Evolutionary conservation across 768 basidiomycete species (phyloP).

Genomic region (Phanerochaete carnosa): DNA sequence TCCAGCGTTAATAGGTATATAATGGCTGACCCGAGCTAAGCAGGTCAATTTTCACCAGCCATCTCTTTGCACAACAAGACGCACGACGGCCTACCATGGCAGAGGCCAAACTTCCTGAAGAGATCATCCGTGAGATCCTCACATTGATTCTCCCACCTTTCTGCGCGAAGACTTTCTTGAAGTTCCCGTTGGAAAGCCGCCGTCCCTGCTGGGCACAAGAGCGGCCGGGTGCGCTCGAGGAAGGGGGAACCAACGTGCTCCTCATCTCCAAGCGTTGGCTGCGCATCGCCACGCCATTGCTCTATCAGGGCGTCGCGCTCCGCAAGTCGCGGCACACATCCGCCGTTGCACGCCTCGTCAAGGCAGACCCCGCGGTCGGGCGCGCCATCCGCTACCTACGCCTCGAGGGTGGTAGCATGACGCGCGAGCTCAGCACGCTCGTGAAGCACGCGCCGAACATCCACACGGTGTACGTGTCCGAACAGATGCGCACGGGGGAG

Average conservation of each 20-base stretch:
- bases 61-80: no score
- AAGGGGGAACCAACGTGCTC: neutral
- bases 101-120: neutral
- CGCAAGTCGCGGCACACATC: neutral
- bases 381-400: neutral
- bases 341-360: neutral
- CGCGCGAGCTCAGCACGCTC: neutral
- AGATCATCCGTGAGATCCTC: neutral
- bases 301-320: neutral
- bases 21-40: no score
- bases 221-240: neutral
- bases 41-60: no score
- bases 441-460: neutral
- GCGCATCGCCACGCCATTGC: neutral
- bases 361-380: neutral
- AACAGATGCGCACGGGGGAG: neutral
- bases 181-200: neutral
- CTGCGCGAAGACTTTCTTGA: neutral
- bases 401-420: neutral
- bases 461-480: neutral
- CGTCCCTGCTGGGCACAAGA: neutral
- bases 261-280: conserved; percentile 7
- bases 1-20: no score
- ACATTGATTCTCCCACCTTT: neutral
- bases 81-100: neutral